Conservation (phyloP, 768 basidiomycete species). For the Roridomyces roridus region DNA sequence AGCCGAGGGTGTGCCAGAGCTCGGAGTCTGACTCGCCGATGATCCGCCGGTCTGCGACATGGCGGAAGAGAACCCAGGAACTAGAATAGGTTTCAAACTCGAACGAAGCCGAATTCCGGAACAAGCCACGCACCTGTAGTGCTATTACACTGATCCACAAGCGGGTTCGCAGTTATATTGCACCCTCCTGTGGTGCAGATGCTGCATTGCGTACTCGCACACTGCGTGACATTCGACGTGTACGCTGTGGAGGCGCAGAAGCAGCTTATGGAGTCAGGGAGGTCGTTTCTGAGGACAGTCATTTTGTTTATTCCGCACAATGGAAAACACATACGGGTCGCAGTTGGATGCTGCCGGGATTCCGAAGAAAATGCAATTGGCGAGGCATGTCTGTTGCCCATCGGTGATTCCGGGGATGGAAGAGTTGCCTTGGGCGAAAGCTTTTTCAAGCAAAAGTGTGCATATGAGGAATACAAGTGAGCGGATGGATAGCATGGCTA, state of each 20-base stretch:
- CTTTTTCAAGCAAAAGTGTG: no score
- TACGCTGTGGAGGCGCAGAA: conserved; percentile 1
- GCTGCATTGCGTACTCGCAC: conserved; percentile 1
- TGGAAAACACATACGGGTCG: background rate
- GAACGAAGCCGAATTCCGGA: no score
- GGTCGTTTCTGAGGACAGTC: background rate
- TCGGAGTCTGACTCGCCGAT: no score
- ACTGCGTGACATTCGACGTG: conserved; percentile 3
- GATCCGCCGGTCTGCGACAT: no score
- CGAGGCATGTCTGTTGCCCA: background rate
- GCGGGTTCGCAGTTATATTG: conserved; percentile 6
- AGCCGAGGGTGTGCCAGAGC: no score
- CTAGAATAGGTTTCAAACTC: no score
- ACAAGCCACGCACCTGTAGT: no score
- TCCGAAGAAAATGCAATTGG: background rate
- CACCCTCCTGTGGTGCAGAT: conserved; percentile 5
- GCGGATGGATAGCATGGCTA: no score
- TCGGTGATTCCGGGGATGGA: conserved; percentile 5
- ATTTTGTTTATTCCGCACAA: background rate
- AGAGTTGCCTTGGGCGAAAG: no score
- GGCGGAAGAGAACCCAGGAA: no score
- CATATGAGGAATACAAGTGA: no score
- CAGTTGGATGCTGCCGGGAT: background rate
- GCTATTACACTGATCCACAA: background rate
- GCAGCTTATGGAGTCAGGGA: background rate